Evolutionary conservation across 2,329 filamentous ascomycete genomes (phyloP), one percentile per base, ranked within the genome.

Genomic region (Fusarium mangiferae): DNA sequence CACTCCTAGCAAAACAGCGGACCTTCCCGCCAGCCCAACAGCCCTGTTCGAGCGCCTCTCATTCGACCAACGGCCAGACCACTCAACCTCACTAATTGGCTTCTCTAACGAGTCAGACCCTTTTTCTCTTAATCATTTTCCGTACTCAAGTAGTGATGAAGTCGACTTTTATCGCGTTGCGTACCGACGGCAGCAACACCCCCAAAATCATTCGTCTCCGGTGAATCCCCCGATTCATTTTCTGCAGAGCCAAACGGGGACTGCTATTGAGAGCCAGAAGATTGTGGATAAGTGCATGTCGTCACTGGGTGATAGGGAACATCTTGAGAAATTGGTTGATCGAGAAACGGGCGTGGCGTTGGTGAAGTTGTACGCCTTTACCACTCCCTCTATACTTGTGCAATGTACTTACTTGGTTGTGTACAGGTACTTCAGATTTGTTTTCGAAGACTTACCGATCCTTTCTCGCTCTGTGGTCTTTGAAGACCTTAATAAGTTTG

Each of bases 121-220:
- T 0, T 64, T 64, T 14, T 64, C 61, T 12, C 56, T 64, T 0
- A 15, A 49, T 1, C 36, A 62, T 18, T 64, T 64, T 0, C 61
- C 61, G 9, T 64, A 64, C 2, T 62, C 61, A 0, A 62, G 38
- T 7, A 48, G 45, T 17, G 61, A 64, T 11, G 61, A 64, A 22
- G 61, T 64, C 7, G 61, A 64, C 7, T 64, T 64, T 20, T 64
- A 48, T 30, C 61, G 61, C 12, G 61, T 64, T 14, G 13, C 61
- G 4, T 64, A 64, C 14, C 61, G 61, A 3, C 20, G 42, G 10
- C 61, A 64, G 6, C 57, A 60, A 6, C 15, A n/a, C n/a, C n/a
- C n/a, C n/a, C n/a, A n/a, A n/a, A n/a, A n/a, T n/a, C n/a, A 52
- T 2, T 15, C 22, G 26, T 14, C 28, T 3, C 14, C 24, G 6